Base-by-base conservation (phyloP, 148 eudicot genomes). In the Mesembryanthemum crystallinum region DNA sequence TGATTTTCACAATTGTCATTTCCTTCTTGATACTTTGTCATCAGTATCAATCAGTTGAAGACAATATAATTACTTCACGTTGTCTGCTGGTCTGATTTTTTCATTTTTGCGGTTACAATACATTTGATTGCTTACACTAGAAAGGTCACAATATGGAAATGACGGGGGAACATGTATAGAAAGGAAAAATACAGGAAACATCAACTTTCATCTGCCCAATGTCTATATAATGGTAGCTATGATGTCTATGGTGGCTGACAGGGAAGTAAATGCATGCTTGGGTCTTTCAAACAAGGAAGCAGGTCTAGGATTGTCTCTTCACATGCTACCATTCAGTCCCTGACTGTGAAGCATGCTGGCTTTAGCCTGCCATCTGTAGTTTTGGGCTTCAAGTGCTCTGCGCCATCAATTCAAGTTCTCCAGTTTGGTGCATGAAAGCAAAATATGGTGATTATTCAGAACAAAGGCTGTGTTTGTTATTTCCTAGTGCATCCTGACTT, bases 211-310 rank as follows among this genome's bases (percentile, higher is more conserved):
- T 54, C 42, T 29, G 37, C 35, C 51, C 15, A 27, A 70, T 15
- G 29, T 76, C 67, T 75, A 20, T 73, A 33, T 39, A 52, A 21
- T 37, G 39, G 35, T 39, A 43, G 33, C 55, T 45, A 29, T 75
- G 42, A 75, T 61, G 76, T 79, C 76, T 82, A 75, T 45, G 79
- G 70, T 88, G 85, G 68, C 79, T 84, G 77, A 67, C 88, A 90
- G 95, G 90, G 70, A 49, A 77, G 69, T 73, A 85, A 82, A 81
- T 90, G 90, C 83, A 59, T 82, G 61, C 82, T 88, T 83, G 88
- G 89, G 75, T 85, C 86, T 76, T 80, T 82, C 67, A 84, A 80
- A 78, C 76, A 69, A 72, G 79, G 77, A 77, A 85, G 76, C 72
- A 76, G 72, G 78, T 73, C 32, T 76, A 78, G 75, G 81, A 71